A percentile compares a stretch with the other conserved stretches of the same genome.
Conservation (phyloP, 2,329 filamentous ascomycete species). For the Lasiodiplodia citricola region DNA sequence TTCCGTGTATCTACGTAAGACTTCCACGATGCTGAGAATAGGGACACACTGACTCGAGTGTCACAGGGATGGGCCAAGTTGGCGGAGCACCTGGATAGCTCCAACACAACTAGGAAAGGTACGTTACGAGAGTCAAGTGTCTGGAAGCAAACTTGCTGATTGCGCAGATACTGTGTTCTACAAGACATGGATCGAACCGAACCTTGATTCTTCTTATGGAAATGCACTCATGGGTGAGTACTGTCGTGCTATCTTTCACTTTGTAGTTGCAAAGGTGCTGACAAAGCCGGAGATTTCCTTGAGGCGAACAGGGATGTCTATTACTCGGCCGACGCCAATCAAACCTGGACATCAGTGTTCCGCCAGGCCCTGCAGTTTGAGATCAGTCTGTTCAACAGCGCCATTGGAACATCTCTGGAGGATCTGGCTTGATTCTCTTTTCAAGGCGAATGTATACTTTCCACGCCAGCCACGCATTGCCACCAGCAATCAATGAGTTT, state of each 20-base stretch:
- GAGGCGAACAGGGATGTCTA: background rate
- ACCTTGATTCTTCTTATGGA: background rate
- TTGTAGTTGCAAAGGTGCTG: background rate
- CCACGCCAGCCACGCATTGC: background rate
- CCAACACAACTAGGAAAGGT: background rate
- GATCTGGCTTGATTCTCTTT: background rate
- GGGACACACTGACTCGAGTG: background rate
- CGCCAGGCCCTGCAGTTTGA: constrained; percentile 10
- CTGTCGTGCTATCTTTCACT: too few species aligned
- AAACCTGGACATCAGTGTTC: background rate
- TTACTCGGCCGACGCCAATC: background rate
- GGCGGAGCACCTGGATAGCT: background rate
- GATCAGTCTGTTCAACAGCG: background rate
- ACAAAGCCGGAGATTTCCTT: background rate
- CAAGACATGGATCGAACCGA: background rate
- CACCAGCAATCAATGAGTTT: background rate
- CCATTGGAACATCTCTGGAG: background rate
- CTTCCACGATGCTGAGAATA: too few species aligned
- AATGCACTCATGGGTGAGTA: background rate
- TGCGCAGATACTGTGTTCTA: background rate
- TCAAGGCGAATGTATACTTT: background rate
- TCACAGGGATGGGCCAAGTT: background rate
- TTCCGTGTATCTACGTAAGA: constrained; percentile 3
- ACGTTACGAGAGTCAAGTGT: too few species aligned
- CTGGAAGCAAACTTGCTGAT: background rate